Percentiles rank a stretch among this genome's conserved stretches.
These are phyloP conservation scores for Colletotrichum sp. DNA, from an alignment of 2,329 filamentous ascomycete species.

Conservation along the genomic window DNA sequence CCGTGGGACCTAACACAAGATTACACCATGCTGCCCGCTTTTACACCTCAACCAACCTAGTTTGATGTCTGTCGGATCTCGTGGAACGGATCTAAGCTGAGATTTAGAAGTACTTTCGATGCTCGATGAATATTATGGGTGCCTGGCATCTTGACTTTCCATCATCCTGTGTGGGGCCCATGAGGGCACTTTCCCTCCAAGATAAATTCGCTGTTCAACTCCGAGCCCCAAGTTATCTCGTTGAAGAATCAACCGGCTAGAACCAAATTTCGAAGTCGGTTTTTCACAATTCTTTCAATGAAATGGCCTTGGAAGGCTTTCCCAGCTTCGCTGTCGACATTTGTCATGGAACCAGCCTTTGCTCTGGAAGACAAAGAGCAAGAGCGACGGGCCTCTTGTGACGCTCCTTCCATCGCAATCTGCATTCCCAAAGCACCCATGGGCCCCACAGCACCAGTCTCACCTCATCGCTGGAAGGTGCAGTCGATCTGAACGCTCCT, in stretches of 20 bases:
- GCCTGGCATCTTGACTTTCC: neutral
- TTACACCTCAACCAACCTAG: neutral
- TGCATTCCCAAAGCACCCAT: neutral
- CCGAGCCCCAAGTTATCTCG: neutral
- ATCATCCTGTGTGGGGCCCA: neutral
- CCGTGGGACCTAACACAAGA: neutral
- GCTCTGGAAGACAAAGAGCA: neutral
- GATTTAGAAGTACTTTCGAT: neutral
- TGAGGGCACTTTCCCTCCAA: neutral
- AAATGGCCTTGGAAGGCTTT: too few relatives aligned
- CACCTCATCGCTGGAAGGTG: neutral
- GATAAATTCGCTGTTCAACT: neutral
- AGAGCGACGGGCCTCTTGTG: neutral
- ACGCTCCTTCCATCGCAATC: neutral
- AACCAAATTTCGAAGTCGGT: too few relatives aligned
- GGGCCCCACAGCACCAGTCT: neutral
- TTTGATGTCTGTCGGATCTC: neutral
- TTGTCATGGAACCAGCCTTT: neutral
- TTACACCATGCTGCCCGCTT: neutral
- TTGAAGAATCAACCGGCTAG: neutral
- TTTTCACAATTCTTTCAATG: too few relatives aligned
- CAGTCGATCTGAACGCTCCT: neutral
- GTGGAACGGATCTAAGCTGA: neutral
- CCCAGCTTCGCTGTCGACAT: neutral
- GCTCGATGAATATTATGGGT: neutral